Base-by-base conservation (phyloP, 1,139 yeast species). In the Suhomyces kunorum region DNA sequence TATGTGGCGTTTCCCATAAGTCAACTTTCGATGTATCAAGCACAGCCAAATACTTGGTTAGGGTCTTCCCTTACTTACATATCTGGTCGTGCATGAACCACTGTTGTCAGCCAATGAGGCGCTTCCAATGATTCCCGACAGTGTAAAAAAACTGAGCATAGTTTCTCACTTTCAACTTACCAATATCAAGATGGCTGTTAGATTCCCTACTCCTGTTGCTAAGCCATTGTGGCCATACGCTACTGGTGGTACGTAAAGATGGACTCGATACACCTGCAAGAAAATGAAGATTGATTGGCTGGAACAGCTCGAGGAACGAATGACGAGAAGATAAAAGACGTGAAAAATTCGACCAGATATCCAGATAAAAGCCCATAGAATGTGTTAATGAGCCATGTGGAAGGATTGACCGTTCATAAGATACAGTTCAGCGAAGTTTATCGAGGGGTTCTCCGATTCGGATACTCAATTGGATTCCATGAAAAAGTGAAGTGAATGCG, bases 181-280 rank as follows among this genome's bases (percentile, higher is more conserved):
- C 20, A 13, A 36, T 34, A 36, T 27, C 33, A 46, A 38, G 40
- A 51, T 50, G 54, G 53, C 51, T 44, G 45, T 48, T 42, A 66
- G 59, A 61, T 71, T 65, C 55, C 64, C 74, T 52, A 70, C 76
- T 51, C 78, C 78, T 54, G 68, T 71, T 50, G 61, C 69, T 51
- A 72, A 71, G 55, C 57, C 62, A 51, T 68, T 61, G 64, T 72
- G 78, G 78, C 78, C 78, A 55, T 72, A 69, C 50, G 74, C 70
- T 44, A 64, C 66, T 54, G 77, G 77, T 58, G 76, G 78, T 72
- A 72, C 63, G 78, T 72, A 64, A 35, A 16, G 28, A 17, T 14
- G 13, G 27, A 32, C 13, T 11, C 16, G n/a, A 5, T 16, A 6
- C 8, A 32, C 11, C n/a, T 14, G 34, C 15, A 20, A n/a, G 20